Conservation (phyloP, 2,329 filamentous ascomycete genomes). For the Lachnellula occidentalis region DNA sequence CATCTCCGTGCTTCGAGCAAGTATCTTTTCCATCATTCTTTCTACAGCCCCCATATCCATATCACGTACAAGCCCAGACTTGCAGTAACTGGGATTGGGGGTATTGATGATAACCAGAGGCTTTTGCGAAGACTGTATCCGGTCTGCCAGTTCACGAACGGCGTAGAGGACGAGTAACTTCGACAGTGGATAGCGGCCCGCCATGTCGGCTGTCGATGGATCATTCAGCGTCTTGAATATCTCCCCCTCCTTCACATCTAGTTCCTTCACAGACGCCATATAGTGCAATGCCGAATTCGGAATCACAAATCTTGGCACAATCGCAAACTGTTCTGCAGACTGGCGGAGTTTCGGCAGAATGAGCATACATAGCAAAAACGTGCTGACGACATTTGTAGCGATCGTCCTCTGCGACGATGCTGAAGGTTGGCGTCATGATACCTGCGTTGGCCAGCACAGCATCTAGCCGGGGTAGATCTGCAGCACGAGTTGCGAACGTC, state of each 20-base stretch:
- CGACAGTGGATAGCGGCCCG: conserved; percentile 34
- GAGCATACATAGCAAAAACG: conserved; percentile 23
- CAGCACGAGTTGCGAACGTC: conserved; percentile 10
- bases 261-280: conserved; percentile 15
- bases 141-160: conserved; percentile 35
- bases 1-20: conserved; percentile 41
- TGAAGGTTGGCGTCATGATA: conserved; percentile 3
- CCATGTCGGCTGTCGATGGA: conserved; percentile 3
- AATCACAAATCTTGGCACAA: conserved; percentile 19
- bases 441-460: conserved; percentile 36
- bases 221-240: conserved; percentile 16
- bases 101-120: conserved; percentile 12
- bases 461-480: conserved; percentile 39
- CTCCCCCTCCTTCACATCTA: conserved; percentile 20
- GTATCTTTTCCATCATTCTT: conserved; percentile 28
- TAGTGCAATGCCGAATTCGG: conserved; percentile 35
- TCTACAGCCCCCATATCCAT: conserved; percentile 5
- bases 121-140: background rate
- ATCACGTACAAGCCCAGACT: conserved; percentile 41
- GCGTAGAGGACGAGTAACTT: conserved; percentile 45
- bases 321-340: conserved; percentile 14
- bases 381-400: conserved; percentile 27
- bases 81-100: conserved; percentile 35
- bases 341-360: conserved; percentile 25
- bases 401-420: conserved; percentile 17